Evolutionary conservation across 192 early-diverging fungal genomes (phyloP), one percentile per base, ranked within the genome.

Genomic region (Backusella psychrophila): DNA sequence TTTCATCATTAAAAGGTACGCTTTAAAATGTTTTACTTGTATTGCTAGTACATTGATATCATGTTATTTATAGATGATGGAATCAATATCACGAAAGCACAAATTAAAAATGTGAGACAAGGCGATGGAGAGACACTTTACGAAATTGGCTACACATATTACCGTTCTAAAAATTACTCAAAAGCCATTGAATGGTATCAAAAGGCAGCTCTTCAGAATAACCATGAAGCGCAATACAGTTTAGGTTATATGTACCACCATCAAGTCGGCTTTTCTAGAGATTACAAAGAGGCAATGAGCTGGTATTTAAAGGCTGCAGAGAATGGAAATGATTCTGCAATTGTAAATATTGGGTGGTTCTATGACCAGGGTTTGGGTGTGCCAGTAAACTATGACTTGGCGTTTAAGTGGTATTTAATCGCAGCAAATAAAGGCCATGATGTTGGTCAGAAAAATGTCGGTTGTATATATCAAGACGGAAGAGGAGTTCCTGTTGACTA

Each of bases 301-400:
- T 88, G 87, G 85, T 90, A 89, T 53, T 80, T 82, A 53, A 79
- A 85, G 35, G 81, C 81, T n/a, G 88, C 87, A 14, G 86, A 90
- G 53, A 77, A 89, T 69, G 74, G 85, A 66, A 81, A 89, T 63
- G 83, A 83, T 19, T 83, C 86, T 5, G 88, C 87, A 4, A 84
- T 88, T 74, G 29, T 68, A 73, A 93, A 92, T 19, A 85, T 96
- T 31, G 95, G 94, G 1, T 91, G 89, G 74, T 85, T 93, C 41
- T 95, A 93, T 74, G 93, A 94, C 68, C 91, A 94, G 78, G 94
- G 94, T 0, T 75, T 91, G 3, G 94, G 94, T 15, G 81, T 88
- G 1, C 78, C 41, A 49, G 46, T 49, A 49, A 49, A 49, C 17
- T 49, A 49, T n/a, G 19, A n/a, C 6, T 21, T 49, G 46, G 46